Percentiles rank a stretch among this genome's conserved stretches.
These are phyloP conservation scores for Clonostachys sp. DNA, from an alignment of 2,329 filamentous ascomycete genomes.

Conservation along the genomic window DNA sequence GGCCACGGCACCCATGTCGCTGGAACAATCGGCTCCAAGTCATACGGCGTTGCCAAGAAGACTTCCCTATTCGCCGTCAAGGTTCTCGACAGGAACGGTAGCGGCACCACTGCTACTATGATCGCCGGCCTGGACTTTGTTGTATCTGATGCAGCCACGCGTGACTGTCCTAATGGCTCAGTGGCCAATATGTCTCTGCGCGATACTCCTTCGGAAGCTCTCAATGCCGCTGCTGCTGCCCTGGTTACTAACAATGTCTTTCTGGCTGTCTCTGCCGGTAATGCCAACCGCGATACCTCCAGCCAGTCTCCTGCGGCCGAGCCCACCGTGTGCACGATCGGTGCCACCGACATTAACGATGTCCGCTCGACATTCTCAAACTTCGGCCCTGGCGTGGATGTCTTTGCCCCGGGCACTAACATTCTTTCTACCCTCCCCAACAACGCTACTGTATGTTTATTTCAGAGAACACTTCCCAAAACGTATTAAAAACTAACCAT, in stretches of 20 bases:
- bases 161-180: conserved; percentile 16
- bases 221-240: conserved; percentile 26
- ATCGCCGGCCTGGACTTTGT: conserved; percentile 22
- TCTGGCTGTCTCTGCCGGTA: conserved; percentile 11
- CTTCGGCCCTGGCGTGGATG: conserved; percentile 38
- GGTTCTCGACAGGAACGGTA: conserved; percentile 18
- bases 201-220: conserved; percentile 4
- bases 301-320: conserved; percentile 9
- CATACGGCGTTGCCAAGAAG: conserved; percentile 26
- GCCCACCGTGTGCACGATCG: conserved; percentile 12
- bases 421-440: conserved; percentile 40
- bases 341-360: conserved; percentile 23
- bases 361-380: conserved; percentile 40
- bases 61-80: conserved; percentile 31
- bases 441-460: conserved; percentile 21
- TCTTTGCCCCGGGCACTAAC: conserved; percentile 40
- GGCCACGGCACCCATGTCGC: conserved; percentile 29
- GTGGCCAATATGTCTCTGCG: conserved; percentile 37
- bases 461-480: background rate
- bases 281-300: conserved; percentile 4
- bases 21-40: conserved; percentile 9
- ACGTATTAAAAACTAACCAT: background rate
- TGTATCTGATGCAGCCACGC: conserved; percentile 15
- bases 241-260: conserved; percentile 8
- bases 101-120: conserved; percentile 8